Percentiles rank a stretch among this genome's conserved stretches.
Conservation (phyloP, 208 protist species). For the Entamoeba dispar region DNA sequence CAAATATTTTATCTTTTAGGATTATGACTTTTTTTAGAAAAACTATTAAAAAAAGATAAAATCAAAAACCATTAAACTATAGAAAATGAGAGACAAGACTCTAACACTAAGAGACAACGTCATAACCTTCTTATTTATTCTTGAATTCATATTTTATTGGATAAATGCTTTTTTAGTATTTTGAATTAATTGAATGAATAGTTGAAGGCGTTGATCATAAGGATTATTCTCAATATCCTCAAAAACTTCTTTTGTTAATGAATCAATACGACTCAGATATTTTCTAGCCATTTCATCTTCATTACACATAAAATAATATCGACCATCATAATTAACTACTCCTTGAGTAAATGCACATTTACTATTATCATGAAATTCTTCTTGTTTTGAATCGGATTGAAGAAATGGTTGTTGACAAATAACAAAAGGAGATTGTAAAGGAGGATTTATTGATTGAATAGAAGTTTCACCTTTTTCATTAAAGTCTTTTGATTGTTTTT, state of each 20-base stretch:
- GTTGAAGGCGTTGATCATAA: background rate
- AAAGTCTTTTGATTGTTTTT: background rate
- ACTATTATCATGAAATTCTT: background rate
- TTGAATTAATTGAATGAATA: background rate
- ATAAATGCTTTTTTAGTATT: background rate
- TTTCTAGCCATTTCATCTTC: background rate
- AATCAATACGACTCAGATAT: background rate
- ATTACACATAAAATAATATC: background rate
- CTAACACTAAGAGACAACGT: no score
- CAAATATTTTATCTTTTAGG: no score
- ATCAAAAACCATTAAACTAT: no score
- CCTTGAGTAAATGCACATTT: background rate
- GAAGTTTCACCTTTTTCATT: background rate
- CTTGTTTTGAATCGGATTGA: background rate
- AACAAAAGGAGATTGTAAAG: background rate
- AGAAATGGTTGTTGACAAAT: background rate
- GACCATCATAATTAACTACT: background rate
- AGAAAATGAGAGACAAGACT: no score
- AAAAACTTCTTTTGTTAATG: background rate
- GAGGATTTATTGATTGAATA: background rate
- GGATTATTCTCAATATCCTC: background rate
- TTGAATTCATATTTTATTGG: background rate
- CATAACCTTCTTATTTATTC: no score
- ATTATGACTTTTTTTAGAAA: no score
- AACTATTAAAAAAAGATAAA: no score